These are phyloP conservation scores for Akanthomyces muscarius DNA, from an alignment of 2,329 filamentous ascomycete species.

Conservation along the genomic window DNA sequence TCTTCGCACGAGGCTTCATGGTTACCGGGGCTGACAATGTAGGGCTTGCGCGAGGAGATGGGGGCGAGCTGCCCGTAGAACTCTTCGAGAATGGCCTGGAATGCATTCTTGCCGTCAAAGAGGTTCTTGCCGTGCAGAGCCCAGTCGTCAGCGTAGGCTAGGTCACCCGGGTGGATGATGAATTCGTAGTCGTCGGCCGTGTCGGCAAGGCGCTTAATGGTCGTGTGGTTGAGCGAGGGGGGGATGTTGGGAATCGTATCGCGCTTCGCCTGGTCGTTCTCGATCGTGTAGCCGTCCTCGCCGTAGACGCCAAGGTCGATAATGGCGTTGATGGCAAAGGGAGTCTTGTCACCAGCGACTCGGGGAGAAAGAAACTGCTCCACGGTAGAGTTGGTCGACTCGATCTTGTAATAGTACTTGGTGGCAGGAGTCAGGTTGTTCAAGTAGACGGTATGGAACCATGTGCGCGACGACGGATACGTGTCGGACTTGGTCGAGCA, in stretches of 20 bases:
- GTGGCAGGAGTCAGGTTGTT: slow-evolving; percentile 46
- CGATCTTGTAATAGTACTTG: slow-evolving; percentile 58
- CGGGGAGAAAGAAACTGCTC: slow-evolving; percentile 42
- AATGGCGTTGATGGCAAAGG: slow-evolving; percentile 49
- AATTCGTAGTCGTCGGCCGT: slow-evolving; percentile 54
- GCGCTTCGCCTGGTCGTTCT: slow-evolving; percentile 41
- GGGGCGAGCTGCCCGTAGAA: slow-evolving; percentile 43
- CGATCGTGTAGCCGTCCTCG: slow-evolving; percentile 30
- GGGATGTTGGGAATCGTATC: slow-evolving; percentile 46
- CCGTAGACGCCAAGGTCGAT: slow-evolving; percentile 48
- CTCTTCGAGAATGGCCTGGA: slow-evolving; percentile 52
- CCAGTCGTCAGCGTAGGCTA: slow-evolving; percentile 59
- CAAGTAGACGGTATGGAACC: slow-evolving; percentile 46
- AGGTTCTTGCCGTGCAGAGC: slow-evolving; percentile 42
- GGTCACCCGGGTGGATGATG: slow-evolving; percentile 50
- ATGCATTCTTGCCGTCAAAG: slow-evolving; percentile 46
- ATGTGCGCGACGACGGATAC: slow-evolving; percentile 52
- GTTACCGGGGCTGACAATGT: slow-evolving; percentile 46
- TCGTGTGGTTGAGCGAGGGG: slow-evolving; percentile 53
- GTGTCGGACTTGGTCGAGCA: slow-evolving; percentile 47
- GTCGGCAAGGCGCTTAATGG: slow-evolving; percentile 49
- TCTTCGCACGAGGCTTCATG: slow-evolving; percentile 51
- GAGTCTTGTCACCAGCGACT: slow-evolving; percentile 48
- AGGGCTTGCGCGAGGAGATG: slow-evolving; percentile 49
- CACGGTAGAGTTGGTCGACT: slow-evolving; percentile 51